Evolutionary conservation across 768 basidiomycete species (phyloP), one percentile per base, ranked within the genome.

Genomic region (Amanita thiersii): DNA sequence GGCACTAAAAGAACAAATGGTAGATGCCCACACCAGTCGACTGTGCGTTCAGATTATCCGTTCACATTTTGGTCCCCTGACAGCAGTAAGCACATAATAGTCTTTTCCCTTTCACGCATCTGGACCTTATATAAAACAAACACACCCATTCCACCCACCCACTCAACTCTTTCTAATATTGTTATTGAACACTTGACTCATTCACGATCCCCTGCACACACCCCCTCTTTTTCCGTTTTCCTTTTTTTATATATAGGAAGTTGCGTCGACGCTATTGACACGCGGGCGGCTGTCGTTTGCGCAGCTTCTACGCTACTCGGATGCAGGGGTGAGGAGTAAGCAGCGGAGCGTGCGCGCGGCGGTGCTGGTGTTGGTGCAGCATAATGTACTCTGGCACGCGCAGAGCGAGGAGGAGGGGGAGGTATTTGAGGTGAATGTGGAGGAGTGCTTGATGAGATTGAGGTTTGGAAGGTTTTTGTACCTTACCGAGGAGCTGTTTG

Each of bases 331-430:
- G n/a, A n/a, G n/a, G n/a, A 59, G 89, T 19, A 83, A 78, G 52
- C 72, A 79, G 7, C 77, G 81, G 18, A 77, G 71, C 1, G 73
- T 82, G 10, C 78, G 84, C 40, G 79, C 80, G 19, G 72, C 78
- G 14, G 63, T 93, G 14, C 65, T 96, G 33, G 74, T 83, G 33
- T 73, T 97, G 40, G 71, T 93, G 12, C 93, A 97, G 56, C 93
- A 97, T 56, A 92, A 96, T 60, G 61, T 96, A 32, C 68, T 93
- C 32, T 92, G 90, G 86, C 87, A 91, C 55, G 75, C 81, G 6
- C 72, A 73, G 28, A 72, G 72, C 4, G 79, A 80, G 6, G 77
- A 79, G n/a, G 81, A 79, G 30, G 77, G 75, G 4, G 85, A 84
- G 48, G 73, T 86, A 44, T 69, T 86, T 36, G 91, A 96, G 57